phyloP scores from a whole-genome alignment of 2,329 filamentous ascomycete species.

The Colletotrichum sp. region DNA sequence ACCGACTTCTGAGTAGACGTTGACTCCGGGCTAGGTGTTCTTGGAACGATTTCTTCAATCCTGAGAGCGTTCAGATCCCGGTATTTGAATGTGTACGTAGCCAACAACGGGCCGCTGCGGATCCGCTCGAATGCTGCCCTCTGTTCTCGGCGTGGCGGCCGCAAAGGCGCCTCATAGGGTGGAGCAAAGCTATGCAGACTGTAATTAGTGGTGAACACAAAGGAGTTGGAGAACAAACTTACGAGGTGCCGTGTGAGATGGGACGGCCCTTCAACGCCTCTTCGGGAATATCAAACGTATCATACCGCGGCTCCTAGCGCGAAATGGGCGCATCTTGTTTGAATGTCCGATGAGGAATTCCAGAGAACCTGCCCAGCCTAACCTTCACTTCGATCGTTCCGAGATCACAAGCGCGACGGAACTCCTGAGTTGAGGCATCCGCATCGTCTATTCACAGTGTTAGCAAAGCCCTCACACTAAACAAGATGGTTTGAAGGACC shows the following conservation, averaged over 20 bases:
- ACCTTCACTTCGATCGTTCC: slow-evolving; percentile 31
- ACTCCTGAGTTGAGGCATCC: slow-evolving; percentile 20
- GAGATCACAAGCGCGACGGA: slow-evolving; percentile 22
- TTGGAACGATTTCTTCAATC: slow-evolving; percentile 33
- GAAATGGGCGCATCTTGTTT: neutral
- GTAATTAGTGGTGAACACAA: neutral
- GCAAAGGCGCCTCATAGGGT: neutral
- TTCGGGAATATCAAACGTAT: slow-evolving; percentile 30
- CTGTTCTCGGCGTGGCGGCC: neutral
- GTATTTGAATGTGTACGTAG: slow-evolving; percentile 35
- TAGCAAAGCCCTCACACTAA: neutral
- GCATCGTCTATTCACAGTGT: slow-evolving; percentile 21
- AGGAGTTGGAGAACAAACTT: neutral
- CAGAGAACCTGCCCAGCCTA: neutral
- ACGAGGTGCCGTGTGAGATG: slow-evolving; percentile 37
- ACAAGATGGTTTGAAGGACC: neutral
- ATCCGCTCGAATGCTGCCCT: neutral
- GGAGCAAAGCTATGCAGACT: neutral
- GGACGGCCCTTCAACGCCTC: slow-evolving; percentile 38
- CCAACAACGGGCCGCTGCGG: slow-evolving; percentile 26
- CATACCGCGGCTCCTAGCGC: neutral
- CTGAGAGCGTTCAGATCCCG: slow-evolving; percentile 37
- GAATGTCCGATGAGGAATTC: neutral
- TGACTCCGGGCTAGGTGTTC: slow-evolving; percentile 24
- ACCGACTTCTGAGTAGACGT: slow-evolving; percentile 6